Evolutionary conservation across 805 yeast genomes (phyloP), one percentile per base, ranked within the genome.

Genomic region (Wickerhamiella sergipiensis): DNA sequence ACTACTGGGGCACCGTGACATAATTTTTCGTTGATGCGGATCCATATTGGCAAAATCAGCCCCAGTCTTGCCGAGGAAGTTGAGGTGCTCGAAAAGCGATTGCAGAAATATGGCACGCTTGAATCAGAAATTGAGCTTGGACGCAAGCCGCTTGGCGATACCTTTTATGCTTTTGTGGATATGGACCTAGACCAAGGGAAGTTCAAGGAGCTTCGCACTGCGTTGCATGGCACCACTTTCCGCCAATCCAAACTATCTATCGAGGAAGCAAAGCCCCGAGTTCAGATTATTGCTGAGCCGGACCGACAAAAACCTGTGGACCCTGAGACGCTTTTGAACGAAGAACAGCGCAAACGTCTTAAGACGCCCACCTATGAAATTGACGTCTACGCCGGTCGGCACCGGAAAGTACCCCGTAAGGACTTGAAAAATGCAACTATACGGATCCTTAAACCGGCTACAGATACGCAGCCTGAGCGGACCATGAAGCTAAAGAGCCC

Each of bases 11-110:
- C 38, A n/a, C 46, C 23, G 12, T 45, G 47, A 45, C 40, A 31
- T 29, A 29, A 45, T 45, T 45, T 45, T 45, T 42, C 18, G 9
- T 24, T 18, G 15, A 59, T 60, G 61, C 55, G 82, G 47, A 60
- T 86, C 15, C 84, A 83, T 59, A 78, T 86, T 15, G 92, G 95
- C 7, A 75, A 78, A 51, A 74, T 86, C 36, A 79, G 92, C 0
- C 62, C 71, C 1, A 66, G 69, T 19, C 68, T 85, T 10, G 73
- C 75, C 2, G 68, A 69, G 1, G 68, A 71, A 23, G 63, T 70
- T 0, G 59, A 57, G 0, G 80, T 76, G 45, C 65, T 90, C 47
- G 69, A 71, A 44, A 46, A 65, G 2, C 74, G 96, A 55, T 66
- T 90, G 26, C 64, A 68, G 19, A 80, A 76, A 56, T 84, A 76